A percentile compares a stretch with the other conserved stretches of the same genome.
Evolutionary conservation across 805 yeast species (phyloP).

Genomic region (Ogataea methanolica): DNA sequence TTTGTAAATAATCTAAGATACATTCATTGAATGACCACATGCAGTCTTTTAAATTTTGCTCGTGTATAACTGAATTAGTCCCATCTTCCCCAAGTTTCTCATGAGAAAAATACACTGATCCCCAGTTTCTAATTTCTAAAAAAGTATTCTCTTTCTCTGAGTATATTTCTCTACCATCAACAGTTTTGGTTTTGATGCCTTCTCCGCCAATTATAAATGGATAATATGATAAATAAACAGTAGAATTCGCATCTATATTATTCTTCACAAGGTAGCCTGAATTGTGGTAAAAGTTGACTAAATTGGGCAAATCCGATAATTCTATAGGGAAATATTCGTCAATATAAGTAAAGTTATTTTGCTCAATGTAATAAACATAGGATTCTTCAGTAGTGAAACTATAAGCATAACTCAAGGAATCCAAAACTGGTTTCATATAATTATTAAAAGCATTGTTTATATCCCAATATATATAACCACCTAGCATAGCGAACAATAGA

Average conservation of each 20-base stretch:
- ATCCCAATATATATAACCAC: constrained; percentile 14
- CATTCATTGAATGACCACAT: constrained; percentile 23
- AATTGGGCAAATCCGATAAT: constrained; percentile 20
- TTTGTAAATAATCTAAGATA: constrained; percentile 11
- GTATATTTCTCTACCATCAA: constrained; percentile 14
- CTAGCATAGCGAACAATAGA: constrained; percentile 12
- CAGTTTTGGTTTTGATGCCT: constrained; percentile 7
- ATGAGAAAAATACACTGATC: constrained; percentile 26
- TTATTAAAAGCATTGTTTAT: constrained; percentile 13
- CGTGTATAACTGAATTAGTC: background rate
- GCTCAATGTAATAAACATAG: background rate
- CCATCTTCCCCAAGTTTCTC: background rate
- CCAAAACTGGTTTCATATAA: constrained; percentile 8
- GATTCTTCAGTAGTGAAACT: constrained; percentile 7
- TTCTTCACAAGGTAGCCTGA: background rate
- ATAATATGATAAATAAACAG: constrained; percentile 17
- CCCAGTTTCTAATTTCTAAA: constrained; percentile 20
- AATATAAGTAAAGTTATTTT: constrained; percentile 2
- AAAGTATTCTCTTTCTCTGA: constrained; percentile 17
- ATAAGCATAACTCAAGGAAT: constrained; percentile 3
- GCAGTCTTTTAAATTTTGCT: constrained; percentile 13
- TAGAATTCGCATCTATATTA: background rate
- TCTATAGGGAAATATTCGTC: constrained; percentile 19
- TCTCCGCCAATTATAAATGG: constrained; percentile 23
- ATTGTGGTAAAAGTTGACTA: constrained; percentile 15